Base-by-base conservation (phyloP, 2,329 filamentous ascomycete genomes). In the Pleomassaria siparia region DNA sequence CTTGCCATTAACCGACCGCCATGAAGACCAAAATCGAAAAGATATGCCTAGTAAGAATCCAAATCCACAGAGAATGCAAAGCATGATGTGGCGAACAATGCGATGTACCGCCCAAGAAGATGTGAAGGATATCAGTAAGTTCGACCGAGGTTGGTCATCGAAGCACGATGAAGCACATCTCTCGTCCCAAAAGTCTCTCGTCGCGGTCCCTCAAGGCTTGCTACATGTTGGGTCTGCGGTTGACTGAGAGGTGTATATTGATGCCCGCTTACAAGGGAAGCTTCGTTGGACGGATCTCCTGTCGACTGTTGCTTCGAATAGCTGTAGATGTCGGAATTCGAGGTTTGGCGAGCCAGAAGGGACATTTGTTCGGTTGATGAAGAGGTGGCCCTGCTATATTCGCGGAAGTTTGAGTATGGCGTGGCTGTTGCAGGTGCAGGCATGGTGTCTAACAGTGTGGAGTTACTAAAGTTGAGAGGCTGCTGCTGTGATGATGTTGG, bases 221-320 rank as follows among this genome's bases (percentile, higher is more conserved):
- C 11, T 26, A 55, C 43, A 37, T 41, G 47, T 6, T 58, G 55
- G 8, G 51, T 37, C 18, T 50, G 54, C 2, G 51, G 24, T 37
- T 56, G 55, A 24, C 30, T 28, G 10, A 63, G 44, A 20, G 67
- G 72, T 10, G 60, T 65, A 37, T 77, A 77, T 13, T 58, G 59
- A 24, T 74, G 60, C 2, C 74, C 74, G 33, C 64, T 76, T 24
- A 75, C 61, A 6, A 76, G 53, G 1, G 64, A 68, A 6, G 59
- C 59, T 12, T 67, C 63, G 25, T 54, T 60, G 3, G 63, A 43
- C 12, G 59, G 49, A 2, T 55, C 57, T 10, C 50, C 42, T 2
- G 59, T 49, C 3, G 66, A 66, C 26, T 60, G 59, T 16, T 59
- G 56, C 46, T 69, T 72, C 16, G 58, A 59, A 51, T 74, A 76